Evolutionary conservation across 2,329 filamentous ascomycete species (phyloP).

Genomic region (Bipolaris victoriae): DNA sequence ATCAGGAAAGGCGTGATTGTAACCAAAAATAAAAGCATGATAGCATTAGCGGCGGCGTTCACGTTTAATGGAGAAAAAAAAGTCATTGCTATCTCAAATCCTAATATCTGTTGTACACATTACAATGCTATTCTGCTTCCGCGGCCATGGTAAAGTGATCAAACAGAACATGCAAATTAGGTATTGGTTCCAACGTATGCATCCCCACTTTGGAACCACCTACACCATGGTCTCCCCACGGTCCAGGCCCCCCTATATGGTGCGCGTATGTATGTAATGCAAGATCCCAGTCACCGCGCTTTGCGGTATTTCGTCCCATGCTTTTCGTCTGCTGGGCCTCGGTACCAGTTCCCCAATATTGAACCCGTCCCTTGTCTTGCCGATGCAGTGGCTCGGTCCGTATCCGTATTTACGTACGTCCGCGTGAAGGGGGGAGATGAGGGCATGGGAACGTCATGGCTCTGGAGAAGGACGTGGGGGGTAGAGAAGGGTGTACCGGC

Average conservation of each 20-base stretch:
- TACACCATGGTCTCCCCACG: neutral
- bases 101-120: no score
- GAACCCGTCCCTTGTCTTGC: neutral
- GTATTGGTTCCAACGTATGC: no score
- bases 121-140: neutral
- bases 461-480: neutral
- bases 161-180: neutral
- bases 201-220: neutral
- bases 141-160: neutral
- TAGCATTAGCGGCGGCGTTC: constrained; percentile 25
- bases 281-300: neutral
- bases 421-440: neutral
- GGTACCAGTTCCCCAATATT: neutral
- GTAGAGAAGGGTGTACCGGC: no score
- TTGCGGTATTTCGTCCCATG: neutral
- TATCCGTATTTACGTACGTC: neutral
- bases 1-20: constrained; percentile 57
- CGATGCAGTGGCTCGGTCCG: neutral
- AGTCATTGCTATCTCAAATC: neutral
- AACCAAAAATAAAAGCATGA: constrained; percentile 6
- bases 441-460: neutral
- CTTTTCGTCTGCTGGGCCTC: neutral
- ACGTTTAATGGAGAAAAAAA: constrained; percentile 7
- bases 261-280: neutral
- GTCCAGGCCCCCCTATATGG: neutral